These are phyloP conservation scores for Conticribra guillardii DNA, from an alignment of 108 stramenopile species.

Conservation along the genomic window DNA sequence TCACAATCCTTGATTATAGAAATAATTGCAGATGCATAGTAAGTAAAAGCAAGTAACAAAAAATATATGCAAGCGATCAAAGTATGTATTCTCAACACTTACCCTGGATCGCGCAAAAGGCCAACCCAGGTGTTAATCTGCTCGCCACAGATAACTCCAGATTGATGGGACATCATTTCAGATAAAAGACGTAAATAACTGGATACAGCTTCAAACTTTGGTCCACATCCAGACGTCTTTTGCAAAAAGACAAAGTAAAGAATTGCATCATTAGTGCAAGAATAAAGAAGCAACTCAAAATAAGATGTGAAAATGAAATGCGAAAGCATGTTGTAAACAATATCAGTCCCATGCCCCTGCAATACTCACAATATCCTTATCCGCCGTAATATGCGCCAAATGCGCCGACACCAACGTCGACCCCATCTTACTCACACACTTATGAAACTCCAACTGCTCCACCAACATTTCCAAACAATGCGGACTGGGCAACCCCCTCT, in stretches of 20 bases:
- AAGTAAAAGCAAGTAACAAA: too few relatives aligned
- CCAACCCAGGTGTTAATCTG: slow-evolving; percentile 80
- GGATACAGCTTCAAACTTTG: slow-evolving; percentile 53
- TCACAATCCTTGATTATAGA: slow-evolving; percentile 25
- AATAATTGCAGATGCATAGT: background rate
- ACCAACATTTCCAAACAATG: slow-evolving; percentile 54
- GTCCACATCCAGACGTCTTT: slow-evolving; percentile 28
- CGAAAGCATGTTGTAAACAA: too few relatives aligned
- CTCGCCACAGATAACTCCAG: slow-evolving; percentile 70
- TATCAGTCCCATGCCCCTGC: too few relatives aligned
- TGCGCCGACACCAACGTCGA: slow-evolving; percentile 70
- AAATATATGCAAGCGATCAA: background rate
- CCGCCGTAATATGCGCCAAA: slow-evolving; percentile 70
- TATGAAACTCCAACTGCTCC: slow-evolving; percentile 75
- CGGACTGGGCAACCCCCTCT: slow-evolving; percentile 24
- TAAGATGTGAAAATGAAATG: slow-evolving; percentile 1
- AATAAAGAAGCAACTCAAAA: background rate
- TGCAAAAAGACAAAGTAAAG: background rate
- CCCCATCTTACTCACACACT: slow-evolving; percentile 67
- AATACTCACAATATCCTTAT: slow-evolving; percentile 60
- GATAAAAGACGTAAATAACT: slow-evolving; percentile 66
- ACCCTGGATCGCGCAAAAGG: slow-evolving; percentile 80
- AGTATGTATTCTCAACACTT: background rate
- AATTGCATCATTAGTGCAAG: background rate
- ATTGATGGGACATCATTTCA: slow-evolving; percentile 82